phyloP scores from a whole-genome alignment of 2,329 filamentous ascomycete species.

The Coniochaeta sp. region DNA sequence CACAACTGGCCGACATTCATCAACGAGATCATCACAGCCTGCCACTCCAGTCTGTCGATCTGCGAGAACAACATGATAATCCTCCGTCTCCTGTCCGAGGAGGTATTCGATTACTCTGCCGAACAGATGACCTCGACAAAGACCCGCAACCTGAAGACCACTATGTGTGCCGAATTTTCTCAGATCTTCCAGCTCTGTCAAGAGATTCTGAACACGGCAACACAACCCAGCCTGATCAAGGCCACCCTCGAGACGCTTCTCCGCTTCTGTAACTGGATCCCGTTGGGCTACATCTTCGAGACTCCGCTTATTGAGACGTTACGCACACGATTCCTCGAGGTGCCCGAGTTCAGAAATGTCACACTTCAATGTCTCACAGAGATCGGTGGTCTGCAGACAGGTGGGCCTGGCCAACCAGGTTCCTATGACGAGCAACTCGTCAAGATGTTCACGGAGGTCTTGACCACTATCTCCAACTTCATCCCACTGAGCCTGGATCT shows the following conservation, averaged over 20 bases:
- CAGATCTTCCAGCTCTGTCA: conserved; percentile 97
- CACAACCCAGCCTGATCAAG: conserved; percentile 78
- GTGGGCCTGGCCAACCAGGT: conserved; percentile 54
- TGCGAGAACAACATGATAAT: conserved; percentile 99
- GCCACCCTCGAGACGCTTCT: conserved; percentile 94
- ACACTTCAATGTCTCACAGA: conserved; percentile 96
- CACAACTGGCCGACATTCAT: conserved; percentile 99
- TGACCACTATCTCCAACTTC: conserved; percentile 87
- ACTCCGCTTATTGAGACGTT: conserved; percentile 93
- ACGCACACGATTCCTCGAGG: conserved; percentile 83
- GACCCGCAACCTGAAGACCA: conserved; percentile 92
- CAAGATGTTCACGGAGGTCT: conserved; percentile 95
- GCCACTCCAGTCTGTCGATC: conserved; percentile 89
- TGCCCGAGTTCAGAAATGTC: conserved; percentile 92
- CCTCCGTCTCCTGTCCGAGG: conserved; percentile 86
- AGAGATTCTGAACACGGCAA: conserved; percentile 86
- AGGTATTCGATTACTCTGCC: conserved; percentile 97
- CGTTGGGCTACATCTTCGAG: conserved; percentile 97
- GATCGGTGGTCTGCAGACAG: conserved; percentile 88
- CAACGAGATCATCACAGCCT: conserved; percentile 97
- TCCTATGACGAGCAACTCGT: conserved; percentile 93
- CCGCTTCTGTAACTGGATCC: conserved; percentile 98
- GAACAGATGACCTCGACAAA: conserved; percentile 99
- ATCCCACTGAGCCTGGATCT: conserved; percentile 87
- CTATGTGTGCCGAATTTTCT: conserved; percentile 98